A percentile compares a stretch with the other conserved stretches of the same genome.
Evolutionary conservation across 2,329 filamentous ascomycete genomes (phyloP).

Genomic region (Penicillium oxalicum): DNA sequence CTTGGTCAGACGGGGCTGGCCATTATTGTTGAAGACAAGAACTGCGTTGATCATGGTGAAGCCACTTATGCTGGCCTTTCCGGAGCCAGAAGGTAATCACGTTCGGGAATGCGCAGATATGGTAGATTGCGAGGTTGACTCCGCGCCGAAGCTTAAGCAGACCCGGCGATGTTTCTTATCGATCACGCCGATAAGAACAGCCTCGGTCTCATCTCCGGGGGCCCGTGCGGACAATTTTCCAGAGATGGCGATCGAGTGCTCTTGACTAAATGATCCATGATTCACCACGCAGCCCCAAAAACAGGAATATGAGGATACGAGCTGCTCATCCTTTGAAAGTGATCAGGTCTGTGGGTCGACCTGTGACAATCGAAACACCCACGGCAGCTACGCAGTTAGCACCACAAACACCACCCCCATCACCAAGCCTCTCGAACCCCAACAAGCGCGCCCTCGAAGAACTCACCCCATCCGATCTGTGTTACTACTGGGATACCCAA

Average conservation of each 20-base stretch:
- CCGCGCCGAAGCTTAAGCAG: no score
- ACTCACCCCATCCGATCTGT: constrained; percentile 30
- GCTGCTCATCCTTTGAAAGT: constrained; percentile 2
- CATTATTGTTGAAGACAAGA: constrained; percentile 96
- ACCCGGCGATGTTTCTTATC: constrained; percentile 9
- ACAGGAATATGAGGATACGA: constrained; percentile 7
- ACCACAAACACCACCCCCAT: background rate
- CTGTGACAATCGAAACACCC: constrained; percentile 7
- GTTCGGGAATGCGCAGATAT: background rate
- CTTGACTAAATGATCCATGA: background rate
- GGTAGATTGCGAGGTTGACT: no score
- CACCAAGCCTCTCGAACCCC: constrained; percentile 10
- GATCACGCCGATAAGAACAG: constrained; percentile 8
- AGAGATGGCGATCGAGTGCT: constrained; percentile 15
- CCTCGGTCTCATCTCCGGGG: constrained; percentile 4
- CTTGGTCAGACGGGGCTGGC: constrained; percentile 92
- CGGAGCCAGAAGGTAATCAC: background rate
- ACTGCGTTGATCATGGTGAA: constrained; percentile 91
- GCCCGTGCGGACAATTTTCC: constrained; percentile 17
- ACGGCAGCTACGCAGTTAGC: constrained; percentile 1
- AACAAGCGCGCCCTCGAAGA: constrained; percentile 27
- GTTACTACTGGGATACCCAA: constrained; percentile 48
- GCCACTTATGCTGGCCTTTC: background rate
- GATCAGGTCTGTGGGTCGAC: constrained; percentile 1
- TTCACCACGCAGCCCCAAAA: background rate